Evolutionary conservation across 2,329 filamentous ascomycete genomes (phyloP).

Genomic region (Zymoseptoria tritici): DNA sequence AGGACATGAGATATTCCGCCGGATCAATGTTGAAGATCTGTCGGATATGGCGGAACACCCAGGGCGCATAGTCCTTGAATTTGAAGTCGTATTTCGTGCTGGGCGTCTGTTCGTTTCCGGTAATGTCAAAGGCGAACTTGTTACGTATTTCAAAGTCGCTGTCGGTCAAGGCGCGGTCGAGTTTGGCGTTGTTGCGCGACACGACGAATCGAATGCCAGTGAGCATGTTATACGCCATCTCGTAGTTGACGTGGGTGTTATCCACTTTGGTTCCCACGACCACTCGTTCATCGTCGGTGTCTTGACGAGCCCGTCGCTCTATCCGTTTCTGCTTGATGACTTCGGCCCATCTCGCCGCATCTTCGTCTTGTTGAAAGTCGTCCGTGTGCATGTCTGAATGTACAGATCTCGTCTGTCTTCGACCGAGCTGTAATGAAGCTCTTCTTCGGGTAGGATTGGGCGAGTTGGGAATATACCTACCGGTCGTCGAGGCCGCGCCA

Average conservation of each 20-base stretch:
- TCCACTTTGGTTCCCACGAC: conserved; percentile 96
- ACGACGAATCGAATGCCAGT: conserved; percentile 97
- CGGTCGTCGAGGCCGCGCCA: conserved; percentile 55
- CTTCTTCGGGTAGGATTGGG: conserved; percentile 55
- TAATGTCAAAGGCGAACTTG: conserved; percentile 98
- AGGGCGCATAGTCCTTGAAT: conserved; percentile 99
- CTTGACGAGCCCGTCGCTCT: conserved; percentile 72
- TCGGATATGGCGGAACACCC: conserved; percentile 93
- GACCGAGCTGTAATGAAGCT: conserved; percentile 73
- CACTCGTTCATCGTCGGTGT: conserved; percentile 86
- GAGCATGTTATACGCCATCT: conserved; percentile 98
- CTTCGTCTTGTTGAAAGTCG: conserved; percentile 78
- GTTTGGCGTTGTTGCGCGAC: conserved; percentile 91
- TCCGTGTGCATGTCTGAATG: conserved; percentile 78
- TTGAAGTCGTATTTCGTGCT: conserved; percentile 99
- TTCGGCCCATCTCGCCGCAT: conserved; percentile 86
- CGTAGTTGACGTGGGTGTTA: conserved; percentile 86
- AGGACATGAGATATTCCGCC: conserved; percentile 94
- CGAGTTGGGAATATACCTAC: conserved; percentile 69
- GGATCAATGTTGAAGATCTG: conserved; percentile 85
- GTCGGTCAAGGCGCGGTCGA: conserved; percentile 82
- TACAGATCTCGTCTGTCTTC: conserved; percentile 75
- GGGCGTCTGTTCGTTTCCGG: conserved; percentile 92
- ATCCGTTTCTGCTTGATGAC: conserved; percentile 86
- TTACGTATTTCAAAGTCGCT: conserved; percentile 90